These are phyloP conservation scores for Phylloporus rhodoxanthus DNA, from an alignment of 768 basidiomycete species.

Conservation along the genomic window DNA sequence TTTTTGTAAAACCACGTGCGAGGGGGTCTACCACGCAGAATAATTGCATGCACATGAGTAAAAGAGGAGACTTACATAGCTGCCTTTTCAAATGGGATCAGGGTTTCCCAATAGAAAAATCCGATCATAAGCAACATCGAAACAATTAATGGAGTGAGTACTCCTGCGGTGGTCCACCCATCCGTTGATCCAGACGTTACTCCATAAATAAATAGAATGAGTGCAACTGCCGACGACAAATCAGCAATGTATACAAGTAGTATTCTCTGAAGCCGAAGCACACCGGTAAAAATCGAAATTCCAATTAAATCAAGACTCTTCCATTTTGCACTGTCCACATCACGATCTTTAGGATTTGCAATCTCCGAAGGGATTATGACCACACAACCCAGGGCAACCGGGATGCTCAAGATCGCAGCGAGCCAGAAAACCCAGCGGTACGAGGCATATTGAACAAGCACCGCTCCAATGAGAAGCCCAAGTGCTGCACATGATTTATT, in stretches of 20 bases:
- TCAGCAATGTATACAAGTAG: neutral
- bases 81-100: conserved; percentile 36
- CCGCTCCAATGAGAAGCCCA: conserved; percentile 40
- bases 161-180: conserved; percentile 44
- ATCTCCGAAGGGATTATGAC: conserved; percentile 32
- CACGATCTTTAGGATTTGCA: neutral
- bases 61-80: conserved; percentile 32
- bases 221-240: conserved; percentile 21
- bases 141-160: conserved; percentile 43
- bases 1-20: conserved; percentile 39
- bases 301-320: conserved; percentile 36
- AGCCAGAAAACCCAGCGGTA: conserved; percentile 52
- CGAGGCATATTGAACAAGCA: conserved; percentile 36
- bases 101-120: conserved; percentile 51
- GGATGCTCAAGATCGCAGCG: conserved; percentile 34
- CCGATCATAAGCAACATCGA: conserved; percentile 34
- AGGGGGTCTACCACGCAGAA: conserved; percentile 31
- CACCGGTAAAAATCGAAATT: conserved; percentile 35
- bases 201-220: conserved; percentile 39
- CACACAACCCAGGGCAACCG: conserved; percentile 28
- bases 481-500: conserved; percentile 24
- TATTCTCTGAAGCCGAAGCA: neutral
- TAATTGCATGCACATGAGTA: neutral
- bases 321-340: conserved; percentile 15
- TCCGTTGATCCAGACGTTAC: conserved; percentile 42